Conservation (phyloP, 495 filamentous ascomycete genomes). For the Penicillium bialowiezense region DNA sequence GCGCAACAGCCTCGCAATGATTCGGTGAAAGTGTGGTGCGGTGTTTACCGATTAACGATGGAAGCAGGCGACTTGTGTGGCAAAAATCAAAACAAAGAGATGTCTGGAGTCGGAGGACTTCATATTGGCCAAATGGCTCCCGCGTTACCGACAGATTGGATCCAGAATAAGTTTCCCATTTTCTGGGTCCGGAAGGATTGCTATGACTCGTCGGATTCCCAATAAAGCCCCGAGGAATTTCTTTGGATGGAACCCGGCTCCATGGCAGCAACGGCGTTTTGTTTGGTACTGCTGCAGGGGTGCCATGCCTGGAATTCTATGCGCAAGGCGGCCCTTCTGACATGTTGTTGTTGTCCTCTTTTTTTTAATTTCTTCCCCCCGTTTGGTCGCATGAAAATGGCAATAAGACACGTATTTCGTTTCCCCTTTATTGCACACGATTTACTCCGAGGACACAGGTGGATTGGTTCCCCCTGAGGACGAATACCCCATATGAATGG, state of each 20-base stretch:
- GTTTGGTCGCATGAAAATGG: background rate
- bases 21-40: background rate
- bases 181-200: conserved; percentile 20
- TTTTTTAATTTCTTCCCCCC: no score
- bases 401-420: no score
- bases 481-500: no score
- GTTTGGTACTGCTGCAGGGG: conserved; percentile 13
- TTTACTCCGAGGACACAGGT: no score
- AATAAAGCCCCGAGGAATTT: conserved; percentile 15
- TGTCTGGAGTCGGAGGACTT: no score
- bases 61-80: no score
- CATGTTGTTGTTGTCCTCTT: background rate
- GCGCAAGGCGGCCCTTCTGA: background rate
- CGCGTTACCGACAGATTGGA: conserved; percentile 26
- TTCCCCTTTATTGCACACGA: no score
- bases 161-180: conserved; percentile 22
- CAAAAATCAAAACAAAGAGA: no score
- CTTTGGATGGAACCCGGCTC: conserved; percentile 17
- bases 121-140: no score
- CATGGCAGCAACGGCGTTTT: conserved; percentile 13
- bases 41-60: background rate
- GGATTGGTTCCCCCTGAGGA: no score
- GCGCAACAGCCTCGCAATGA: background rate
- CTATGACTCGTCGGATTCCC: conserved; percentile 20
- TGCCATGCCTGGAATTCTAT: conserved; percentile 6